Evolutionary conservation across 352 stramenopile genomes (phyloP), one percentile per base, ranked within the genome.

Genomic region (Hyphochytrium catenoides): DNA sequence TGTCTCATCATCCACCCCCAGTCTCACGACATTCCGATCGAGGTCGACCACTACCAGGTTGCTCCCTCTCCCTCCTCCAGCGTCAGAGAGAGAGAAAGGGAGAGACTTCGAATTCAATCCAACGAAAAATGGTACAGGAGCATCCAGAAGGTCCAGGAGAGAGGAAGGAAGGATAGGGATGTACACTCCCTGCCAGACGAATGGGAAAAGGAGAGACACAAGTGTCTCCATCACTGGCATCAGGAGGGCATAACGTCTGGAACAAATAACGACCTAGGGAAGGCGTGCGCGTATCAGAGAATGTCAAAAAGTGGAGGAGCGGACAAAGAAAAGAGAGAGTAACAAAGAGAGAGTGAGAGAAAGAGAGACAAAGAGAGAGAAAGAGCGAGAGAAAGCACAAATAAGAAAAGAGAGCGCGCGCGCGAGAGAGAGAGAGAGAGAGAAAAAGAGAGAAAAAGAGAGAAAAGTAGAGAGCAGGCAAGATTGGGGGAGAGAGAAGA

Each of bases 11-110:
- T 44, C 30, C 14, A 43, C 18, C n/a, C 30, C 30, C 11, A 42
- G 30, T 12, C 38, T 5, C n/a, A 81, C 43, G 4, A 50, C 43
- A 40, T 95, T 90, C 32, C 79, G 62, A 47, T 96, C 83, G 9
- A 95, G 45, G 59, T 95, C 81, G 0, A 96, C 75, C 32, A 92
- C 91, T 3, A 95, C 61, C 4, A 95, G 76, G 6, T 72, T 75
- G 8, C 45, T 60, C 1, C 77, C 65, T 51, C 66, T 54, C 19
- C 50, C 43, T n/a, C 52, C 51, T 7, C 59, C 50, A 36, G 65
- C 73, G 23, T 62, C 32, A 1, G 26, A n/a, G 1, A 77, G 46
- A 36, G 74, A 70, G n/a, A n/a, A n/a, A n/a, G n/a, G n/a, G 20
- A 84, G 47, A 36, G 57, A 79, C 34, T 81, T 60, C 1, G 66